Evolutionary conservation across 2,329 filamentous ascomycete species (phyloP), one percentile per base, ranked within the genome.

Genomic region (Amesomyces nigricolor): DNA sequence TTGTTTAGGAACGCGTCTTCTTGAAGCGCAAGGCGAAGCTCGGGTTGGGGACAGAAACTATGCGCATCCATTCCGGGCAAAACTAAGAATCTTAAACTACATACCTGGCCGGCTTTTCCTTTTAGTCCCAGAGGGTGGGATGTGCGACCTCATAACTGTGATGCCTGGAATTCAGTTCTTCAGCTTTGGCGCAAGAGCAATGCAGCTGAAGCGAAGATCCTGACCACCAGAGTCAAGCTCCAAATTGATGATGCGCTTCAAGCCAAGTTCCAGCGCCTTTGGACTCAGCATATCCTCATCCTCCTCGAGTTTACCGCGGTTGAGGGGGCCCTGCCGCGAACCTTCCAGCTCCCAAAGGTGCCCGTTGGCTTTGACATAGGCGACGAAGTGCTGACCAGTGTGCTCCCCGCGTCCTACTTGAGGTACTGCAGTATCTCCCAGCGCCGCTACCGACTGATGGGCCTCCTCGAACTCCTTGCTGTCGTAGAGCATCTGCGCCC

Each of bases 291-390:
- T 76, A 68, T 88, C 83, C 54, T 86, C 82, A 3, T 75, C 78
- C 1, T 75, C 75, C 1, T 56, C 70, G 55, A 87, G 68, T 13
- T 60, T 52, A 0, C 84, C 85, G 13, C 88, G 76, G 61, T 89
- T 81, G 45, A 92, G 71, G 0, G 89, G 89, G 0, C 89, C 89
- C 63, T 86, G 87, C 47, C 87, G 76, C 19, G 78, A 71, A 1
- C 90, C 90, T 71, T 95, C 89, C 65, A 95, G 71, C 73, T 95
- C 90, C 83, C 88, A 95, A 42, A 95, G 67, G 53, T 75, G 75
- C 6, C 80, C 78, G 52, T 86, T 76, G 3, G 74, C 75, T 71
- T 87, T 90, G 47, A 91, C 84, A 67, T 91, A 94, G 42, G 87
- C 87, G 39, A 95, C 86, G 65, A 91, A 95, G 68, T 95, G 89